Base-by-base conservation (phyloP, 257 asterid genomes). In the Cynanchum wilfordii region DNA sequence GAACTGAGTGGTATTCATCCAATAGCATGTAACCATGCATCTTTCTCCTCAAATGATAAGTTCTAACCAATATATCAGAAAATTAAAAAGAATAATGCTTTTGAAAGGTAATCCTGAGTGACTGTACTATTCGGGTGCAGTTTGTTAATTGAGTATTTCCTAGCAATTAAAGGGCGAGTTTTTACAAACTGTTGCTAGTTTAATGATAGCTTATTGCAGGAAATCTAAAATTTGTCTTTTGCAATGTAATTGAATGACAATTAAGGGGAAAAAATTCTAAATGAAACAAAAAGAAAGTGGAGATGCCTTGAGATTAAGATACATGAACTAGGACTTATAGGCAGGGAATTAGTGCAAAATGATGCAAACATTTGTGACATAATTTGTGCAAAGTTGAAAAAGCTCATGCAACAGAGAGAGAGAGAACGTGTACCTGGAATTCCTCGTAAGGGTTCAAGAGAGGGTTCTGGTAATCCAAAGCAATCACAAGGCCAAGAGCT, bases 371-470 rank as follows among this genome's bases (percentile, higher is more conserved):
- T 24, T 10, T 16, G 30, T n/a, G 49, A 57, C 12, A 64, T 16
- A 16, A 4, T 22, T 8, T 24, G 10, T 36, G 3, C 13, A 16
- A 3, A 66, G 3, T 20, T 40, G 73, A 22, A 40, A 71, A 6
- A 8, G 6, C 15, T 5, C 50, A 38, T 44, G 68, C 24, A 75
- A 45, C 70, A 68, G 68, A 64, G 55, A 70, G 67, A 54, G 64
- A 58, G n/a, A 12, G 22, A 62, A 72, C 73, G 42, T 63, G 58
- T 82, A 94, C 99, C 99, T 94, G 99, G 80, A 88, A 94, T 82
- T 94, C 97, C 85, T 94, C 99, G 60, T 91, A 94, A 27, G 97
- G 97, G 78, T 89, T 91, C 85, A 94, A 75, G 88, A 82, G 91
- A 73, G 99, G 97, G 78, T 91, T 94, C 42, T 74, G 87, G 86